Percentiles rank a stretch among this genome's conserved stretches.
phyloP scores from a whole-genome alignment of 345 rosid species.

The Linum usitatissimum region DNA sequence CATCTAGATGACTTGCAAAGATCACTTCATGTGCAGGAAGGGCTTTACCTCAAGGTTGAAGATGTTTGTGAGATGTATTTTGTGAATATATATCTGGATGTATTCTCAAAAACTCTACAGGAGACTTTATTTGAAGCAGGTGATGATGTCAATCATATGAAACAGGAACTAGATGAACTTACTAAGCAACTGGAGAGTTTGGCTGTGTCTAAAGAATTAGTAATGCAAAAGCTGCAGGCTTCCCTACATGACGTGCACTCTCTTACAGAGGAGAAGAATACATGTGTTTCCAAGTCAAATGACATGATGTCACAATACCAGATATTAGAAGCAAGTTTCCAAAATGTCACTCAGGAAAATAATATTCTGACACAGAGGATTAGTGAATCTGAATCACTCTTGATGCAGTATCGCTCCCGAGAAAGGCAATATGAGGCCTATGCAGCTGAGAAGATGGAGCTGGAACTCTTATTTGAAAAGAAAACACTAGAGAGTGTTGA shows the following conservation, averaged over 20 bases:
- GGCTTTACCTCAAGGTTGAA: conserved; percentile 67
- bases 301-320: conserved; percentile 49
- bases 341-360: conserved; percentile 44
- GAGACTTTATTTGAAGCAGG: conserved; percentile 56
- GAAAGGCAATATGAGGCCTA: conserved; percentile 47
- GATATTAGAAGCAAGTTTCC: conserved; percentile 44
- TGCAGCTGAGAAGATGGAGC: conserved; percentile 48
- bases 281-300: conserved; percentile 45
- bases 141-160: conserved; percentile 35
- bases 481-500: conserved; percentile 38
- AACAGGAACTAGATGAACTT: conserved; percentile 40
- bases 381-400: conserved; percentile 53
- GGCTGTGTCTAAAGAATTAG: conserved; percentile 44
- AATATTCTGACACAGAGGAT: conserved; percentile 50
- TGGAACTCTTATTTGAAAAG: conserved; percentile 47
- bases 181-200: conserved; percentile 54
- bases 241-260: conserved; percentile 55
- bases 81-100: conserved; percentile 57
- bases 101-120: conserved; percentile 56
- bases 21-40: conserved; percentile 74
- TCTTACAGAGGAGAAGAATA: conserved; percentile 45
- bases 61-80: conserved; percentile 65
- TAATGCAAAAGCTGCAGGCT: conserved; percentile 53
- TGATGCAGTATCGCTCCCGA: conserved; percentile 38
- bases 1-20: conserved; percentile 62